Base-by-base conservation (phyloP, 352 stramenopile species). In the Pythium phragmitis region DNA sequence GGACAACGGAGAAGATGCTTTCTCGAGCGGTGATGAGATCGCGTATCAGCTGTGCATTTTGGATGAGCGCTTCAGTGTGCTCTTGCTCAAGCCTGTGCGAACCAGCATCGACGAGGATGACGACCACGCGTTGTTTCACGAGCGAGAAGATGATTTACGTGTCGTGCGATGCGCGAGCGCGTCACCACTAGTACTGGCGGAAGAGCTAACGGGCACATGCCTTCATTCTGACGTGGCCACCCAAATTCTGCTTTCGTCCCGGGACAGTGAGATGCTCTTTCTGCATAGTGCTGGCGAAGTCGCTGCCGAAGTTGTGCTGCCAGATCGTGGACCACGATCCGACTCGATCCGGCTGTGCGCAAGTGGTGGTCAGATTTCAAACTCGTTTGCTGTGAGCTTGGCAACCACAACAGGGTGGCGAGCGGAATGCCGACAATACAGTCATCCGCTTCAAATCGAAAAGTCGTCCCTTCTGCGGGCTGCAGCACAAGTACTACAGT, bases 71-170 rank as follows among this genome's bases (percentile, higher is more conserved):
- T 30, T 45, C 26, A 55, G 66, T n/a, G 26, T 71, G 28, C 23
- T 68, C 1, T 42, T 72, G 34, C 46, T 72, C 37, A 67, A 67
- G 54, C 59, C 65, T 17, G 11, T 64, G 19, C 41, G 42, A 48
- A 9, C 50, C 1, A 14, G 37, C 8, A 23, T 28, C 23, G 45
- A 14, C 42, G 45, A 48, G 21, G 34, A 67, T 21, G 48, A 55
- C 30, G 23, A 45, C 42, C 11, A 23, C 17, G 41, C 43, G 1
- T n/a, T 30, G 2, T 50, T 71, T 43, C 52, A 26, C 17, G 57
- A 67, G 7, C 63, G 56, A 13, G 64, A 66, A 17, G 23, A 42
- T 19, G 52, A 70, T 50, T 23, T 70, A 13, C 57, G 17, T 9
- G 64, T 58, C 7, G 12, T 70, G 7, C 57, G 50, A 1, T 70